A percentile compares a stretch with the other conserved stretches of the same genome.
phyloP scores from a whole-genome alignment of 2,329 filamentous ascomycete genomes.

The Myriosclerotinia curreyana region DNA sequence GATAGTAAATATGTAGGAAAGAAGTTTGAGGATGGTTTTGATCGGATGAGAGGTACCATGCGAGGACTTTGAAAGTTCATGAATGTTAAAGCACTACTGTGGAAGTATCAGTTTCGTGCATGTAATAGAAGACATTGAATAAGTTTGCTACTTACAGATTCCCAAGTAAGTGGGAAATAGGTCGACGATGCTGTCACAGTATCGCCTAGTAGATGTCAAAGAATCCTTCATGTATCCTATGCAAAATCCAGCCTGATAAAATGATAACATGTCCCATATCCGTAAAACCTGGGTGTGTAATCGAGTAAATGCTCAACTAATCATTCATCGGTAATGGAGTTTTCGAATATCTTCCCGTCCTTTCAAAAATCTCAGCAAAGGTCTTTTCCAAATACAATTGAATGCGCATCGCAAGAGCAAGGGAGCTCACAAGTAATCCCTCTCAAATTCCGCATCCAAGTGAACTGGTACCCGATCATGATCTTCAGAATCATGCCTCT shows the following conservation, averaged over 20 bases:
- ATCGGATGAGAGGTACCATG: neutral
- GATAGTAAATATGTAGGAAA: neutral
- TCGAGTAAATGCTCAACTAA: neutral
- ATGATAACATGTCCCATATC: neutral
- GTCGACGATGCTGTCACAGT: neutral
- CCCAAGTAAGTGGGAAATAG: neutral
- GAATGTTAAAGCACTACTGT: neutral
- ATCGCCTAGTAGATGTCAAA: neutral
- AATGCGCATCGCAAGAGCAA: conserved; percentile 19
- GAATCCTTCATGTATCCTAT: neutral
- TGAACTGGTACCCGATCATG: conserved; percentile 39
- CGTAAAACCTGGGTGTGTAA: neutral
- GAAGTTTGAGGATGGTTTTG: neutral
- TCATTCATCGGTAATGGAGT: conserved; percentile 35
- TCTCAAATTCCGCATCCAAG: conserved; percentile 39
- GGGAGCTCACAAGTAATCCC: conserved; percentile 39
- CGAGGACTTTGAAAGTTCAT: neutral
- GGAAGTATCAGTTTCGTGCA: neutral
- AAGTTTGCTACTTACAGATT: neutral
- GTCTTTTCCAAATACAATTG: conserved; percentile 8
- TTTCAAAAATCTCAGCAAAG: conserved; percentile 32
- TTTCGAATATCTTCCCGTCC: conserved; percentile 37
- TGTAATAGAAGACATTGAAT: neutral
- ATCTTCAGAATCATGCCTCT: conserved; percentile 25
- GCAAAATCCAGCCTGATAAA: neutral